Evolutionary conservation across 164 flowering plant genomes (phyloP).

Genomic region (Malania oleifera): DNA sequence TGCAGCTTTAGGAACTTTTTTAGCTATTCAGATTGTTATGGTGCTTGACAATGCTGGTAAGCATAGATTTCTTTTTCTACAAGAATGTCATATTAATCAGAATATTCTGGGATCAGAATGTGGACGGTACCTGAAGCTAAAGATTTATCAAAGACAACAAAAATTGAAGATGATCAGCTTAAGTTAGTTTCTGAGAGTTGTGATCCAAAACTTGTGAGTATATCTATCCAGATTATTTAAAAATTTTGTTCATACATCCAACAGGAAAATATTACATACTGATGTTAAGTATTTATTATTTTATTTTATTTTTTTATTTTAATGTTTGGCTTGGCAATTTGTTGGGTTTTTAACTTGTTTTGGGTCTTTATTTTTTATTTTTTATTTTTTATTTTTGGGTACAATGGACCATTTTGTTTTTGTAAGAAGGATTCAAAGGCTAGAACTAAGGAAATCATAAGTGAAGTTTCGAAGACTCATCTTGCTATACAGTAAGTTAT

Average conservation of each 20-base stretch:
- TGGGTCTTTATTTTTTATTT: not conserved
- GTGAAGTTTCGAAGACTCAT: slow-evolving; percentile 73
- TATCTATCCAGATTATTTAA: not conserved
- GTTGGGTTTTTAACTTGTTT: not conserved
- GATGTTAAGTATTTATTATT: not conserved
- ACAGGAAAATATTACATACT: not conserved
- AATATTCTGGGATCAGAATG: slow-evolving; percentile 41
- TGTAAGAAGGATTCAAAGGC: slow-evolving; percentile 35
- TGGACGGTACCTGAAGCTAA: slow-evolving; percentile 77
- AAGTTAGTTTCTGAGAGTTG: slow-evolving; percentile 71
- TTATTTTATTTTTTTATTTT: not conserved
- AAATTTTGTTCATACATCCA: not conserved
- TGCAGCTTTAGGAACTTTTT: too few species aligned
- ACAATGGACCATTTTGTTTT: not conserved
- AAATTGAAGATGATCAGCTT: slow-evolving; percentile 42
- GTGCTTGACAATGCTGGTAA: not conserved
- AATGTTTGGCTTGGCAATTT: not conserved
- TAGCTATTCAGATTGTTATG: not conserved
- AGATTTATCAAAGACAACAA: slow-evolving; percentile 37
- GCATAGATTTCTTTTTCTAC: not conserved
- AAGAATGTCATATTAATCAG: not conserved
- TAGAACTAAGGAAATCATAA: slow-evolving; percentile 46
- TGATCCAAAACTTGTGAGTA: slow-evolving; percentile 55
- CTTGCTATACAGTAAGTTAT: slow-evolving; percentile 74
- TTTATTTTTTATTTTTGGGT: not conserved